Conservation (phyloP, 2,329 filamentous ascomycete genomes). For the Didymella segeticola region DNA sequence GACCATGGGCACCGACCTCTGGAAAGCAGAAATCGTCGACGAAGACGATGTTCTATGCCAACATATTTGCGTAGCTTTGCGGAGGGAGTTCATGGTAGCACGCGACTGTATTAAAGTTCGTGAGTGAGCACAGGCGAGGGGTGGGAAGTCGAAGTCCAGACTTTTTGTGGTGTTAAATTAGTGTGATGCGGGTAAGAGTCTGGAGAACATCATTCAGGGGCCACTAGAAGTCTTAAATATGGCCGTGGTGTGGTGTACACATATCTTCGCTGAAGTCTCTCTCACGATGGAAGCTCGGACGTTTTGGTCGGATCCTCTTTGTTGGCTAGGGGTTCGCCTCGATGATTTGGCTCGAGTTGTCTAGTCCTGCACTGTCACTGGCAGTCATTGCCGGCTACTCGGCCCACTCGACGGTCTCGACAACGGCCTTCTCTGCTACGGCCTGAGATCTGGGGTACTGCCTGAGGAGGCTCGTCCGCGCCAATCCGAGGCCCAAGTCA, state of each 20-base stretch:
- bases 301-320: constrained; percentile 16
- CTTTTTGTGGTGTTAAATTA: constrained; percentile 10
- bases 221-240: constrained; percentile 27
- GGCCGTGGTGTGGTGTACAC: constrained; percentile 35
- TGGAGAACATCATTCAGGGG: constrained; percentile 35
- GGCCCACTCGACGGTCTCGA: not conserved
- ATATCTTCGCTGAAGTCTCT: constrained; percentile 36
- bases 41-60: constrained; percentile 9
- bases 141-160: not conserved
- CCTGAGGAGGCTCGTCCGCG: constrained; percentile 8
- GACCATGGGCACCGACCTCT: constrained; percentile 21
- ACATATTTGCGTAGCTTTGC: constrained; percentile 23
- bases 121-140: not conserved
- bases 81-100: constrained; percentile 37
- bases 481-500: constrained; percentile 6
- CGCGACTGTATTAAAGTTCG: constrained; percentile 38
- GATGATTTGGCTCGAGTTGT: constrained; percentile 11
- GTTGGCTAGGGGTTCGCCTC: constrained; percentile 4
- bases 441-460: constrained; percentile 6
- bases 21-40: constrained; percentile 19
- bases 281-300: constrained; percentile 20
- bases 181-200: constrained; percentile 22
- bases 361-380: not conserved
- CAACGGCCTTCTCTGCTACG: not conserved
- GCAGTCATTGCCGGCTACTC: constrained; percentile 1